These are phyloP conservation scores for Ensete glaucum DNA, from an alignment of 176 grass and related monocot species.

Conservation along the genomic window DNA sequence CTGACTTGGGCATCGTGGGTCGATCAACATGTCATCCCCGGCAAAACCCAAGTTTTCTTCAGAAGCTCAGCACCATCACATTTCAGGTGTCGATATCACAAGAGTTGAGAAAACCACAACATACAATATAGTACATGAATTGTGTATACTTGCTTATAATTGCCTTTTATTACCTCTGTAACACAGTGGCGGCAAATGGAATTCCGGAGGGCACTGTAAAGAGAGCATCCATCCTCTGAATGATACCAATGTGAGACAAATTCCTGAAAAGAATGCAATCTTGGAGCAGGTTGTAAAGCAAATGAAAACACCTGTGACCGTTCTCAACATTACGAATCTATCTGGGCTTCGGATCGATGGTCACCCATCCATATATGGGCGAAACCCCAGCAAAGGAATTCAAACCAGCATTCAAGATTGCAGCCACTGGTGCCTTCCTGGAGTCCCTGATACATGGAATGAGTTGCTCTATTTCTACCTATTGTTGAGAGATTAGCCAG, in stretches of 20 bases:
- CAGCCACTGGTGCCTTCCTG: conserved; percentile 78
- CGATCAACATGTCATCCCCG: conserved; percentile 40
- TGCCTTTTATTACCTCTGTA: background rate
- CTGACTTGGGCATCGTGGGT: conserved; percentile 81
- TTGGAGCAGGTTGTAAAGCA: conserved; percentile 44
- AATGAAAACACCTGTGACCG: conserved; percentile 65
- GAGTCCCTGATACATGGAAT: conserved; percentile 78
- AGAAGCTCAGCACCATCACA: conserved; percentile 75
- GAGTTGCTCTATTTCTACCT: conserved; percentile 57
- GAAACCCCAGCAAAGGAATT: conserved; percentile 19
- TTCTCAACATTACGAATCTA: conserved; percentile 69
- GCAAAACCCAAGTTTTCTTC: conserved; percentile 70
- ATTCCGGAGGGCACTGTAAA: conserved; percentile 80
- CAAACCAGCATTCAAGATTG: conserved; percentile 52
- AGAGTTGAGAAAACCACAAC: background rate
- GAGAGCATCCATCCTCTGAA: conserved; percentile 47
- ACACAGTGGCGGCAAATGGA: conserved; percentile 76
- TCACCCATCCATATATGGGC: conserved; percentile 79
- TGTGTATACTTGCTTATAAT: too few relatives aligned
- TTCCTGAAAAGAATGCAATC: conserved; percentile 44
- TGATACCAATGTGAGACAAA: conserved; percentile 24
- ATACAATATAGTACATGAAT: too few relatives aligned
- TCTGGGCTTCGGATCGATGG: conserved; percentile 77
- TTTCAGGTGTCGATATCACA: conserved; percentile 54
- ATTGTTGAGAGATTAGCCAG: conserved; percentile 23